Conservation (phyloP, 768 basidiomycete genomes). For the Naganishia vaughanmartiniae region DNA sequence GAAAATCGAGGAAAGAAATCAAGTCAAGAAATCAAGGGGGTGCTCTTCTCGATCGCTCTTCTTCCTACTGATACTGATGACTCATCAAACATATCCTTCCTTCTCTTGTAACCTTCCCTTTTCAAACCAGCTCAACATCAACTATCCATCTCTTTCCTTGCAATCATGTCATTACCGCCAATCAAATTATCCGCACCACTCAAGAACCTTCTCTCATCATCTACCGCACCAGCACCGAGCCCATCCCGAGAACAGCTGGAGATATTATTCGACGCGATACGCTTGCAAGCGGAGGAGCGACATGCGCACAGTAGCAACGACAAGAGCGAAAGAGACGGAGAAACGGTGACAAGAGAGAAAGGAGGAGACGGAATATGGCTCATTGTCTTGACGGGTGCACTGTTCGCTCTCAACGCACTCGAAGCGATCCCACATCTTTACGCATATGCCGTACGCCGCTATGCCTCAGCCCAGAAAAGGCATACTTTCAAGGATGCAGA, state of each 20-base stretch:
- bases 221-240: background rate
- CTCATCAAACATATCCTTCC: background rate
- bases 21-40: background rate
- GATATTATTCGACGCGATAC: constrained; percentile 4
- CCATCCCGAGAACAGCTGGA: background rate
- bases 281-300: background rate
- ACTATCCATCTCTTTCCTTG: too few relatives aligned
- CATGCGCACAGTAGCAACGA: too few relatives aligned
- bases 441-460: background rate
- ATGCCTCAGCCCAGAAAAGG: background rate
- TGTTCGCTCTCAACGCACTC: constrained; percentile 14
- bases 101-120: background rate
- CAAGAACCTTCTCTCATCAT: background rate
- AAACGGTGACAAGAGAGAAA: background rate
- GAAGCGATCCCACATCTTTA: constrained; percentile 6
- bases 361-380: constrained; percentile 2
- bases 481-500: too few relatives aligned
- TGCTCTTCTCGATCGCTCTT: background rate
- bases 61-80: too few relatives aligned
- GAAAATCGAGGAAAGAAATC: background rate
- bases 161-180: too few relatives aligned
- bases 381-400: background rate
- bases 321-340: background rate
- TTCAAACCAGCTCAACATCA: background rate
- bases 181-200: background rate